These are phyloP conservation scores for Talaromyces amestolkiae DNA, from an alignment of 2,329 filamentous ascomycete genomes.

Conservation along the genomic window DNA sequence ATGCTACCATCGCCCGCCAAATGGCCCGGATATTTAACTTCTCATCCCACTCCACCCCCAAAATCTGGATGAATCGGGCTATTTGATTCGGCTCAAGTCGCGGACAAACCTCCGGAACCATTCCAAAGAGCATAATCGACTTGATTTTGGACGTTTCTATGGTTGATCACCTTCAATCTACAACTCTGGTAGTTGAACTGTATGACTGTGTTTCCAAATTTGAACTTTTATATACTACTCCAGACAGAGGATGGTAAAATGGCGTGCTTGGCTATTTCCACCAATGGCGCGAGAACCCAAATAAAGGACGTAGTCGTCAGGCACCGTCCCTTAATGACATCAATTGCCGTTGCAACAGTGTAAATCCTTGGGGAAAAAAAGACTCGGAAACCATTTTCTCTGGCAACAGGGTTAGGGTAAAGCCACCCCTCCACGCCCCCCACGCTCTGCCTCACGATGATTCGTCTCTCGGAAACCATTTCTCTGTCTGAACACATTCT, in stretches of 20 bases:
- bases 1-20: neutral
- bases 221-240: neutral
- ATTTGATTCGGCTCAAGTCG: neutral
- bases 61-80: neutral
- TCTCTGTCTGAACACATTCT: slow-evolving; percentile 5
- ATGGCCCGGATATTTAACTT: neutral
- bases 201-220: neutral
- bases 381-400: slow-evolving; percentile 13
- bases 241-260: neutral
- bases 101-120: neutral
- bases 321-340: neutral
- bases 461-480: slow-evolving; percentile 21
- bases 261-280: neutral
- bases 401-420: neutral
- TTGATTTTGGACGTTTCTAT: neutral
- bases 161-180: neutral
- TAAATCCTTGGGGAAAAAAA: neutral
- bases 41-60: neutral
- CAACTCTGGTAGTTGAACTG: too few species aligned
- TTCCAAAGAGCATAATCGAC: neutral
- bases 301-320: neutral
- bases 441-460: neutral
- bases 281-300: neutral
- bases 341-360: neutral
- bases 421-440: neutral